A percentile compares a stretch with the other conserved stretches of the same genome.
Evolutionary conservation across 2,329 filamentous ascomycete species (phyloP).

Genomic region (Calonectria pseudoreteaudii): DNA sequence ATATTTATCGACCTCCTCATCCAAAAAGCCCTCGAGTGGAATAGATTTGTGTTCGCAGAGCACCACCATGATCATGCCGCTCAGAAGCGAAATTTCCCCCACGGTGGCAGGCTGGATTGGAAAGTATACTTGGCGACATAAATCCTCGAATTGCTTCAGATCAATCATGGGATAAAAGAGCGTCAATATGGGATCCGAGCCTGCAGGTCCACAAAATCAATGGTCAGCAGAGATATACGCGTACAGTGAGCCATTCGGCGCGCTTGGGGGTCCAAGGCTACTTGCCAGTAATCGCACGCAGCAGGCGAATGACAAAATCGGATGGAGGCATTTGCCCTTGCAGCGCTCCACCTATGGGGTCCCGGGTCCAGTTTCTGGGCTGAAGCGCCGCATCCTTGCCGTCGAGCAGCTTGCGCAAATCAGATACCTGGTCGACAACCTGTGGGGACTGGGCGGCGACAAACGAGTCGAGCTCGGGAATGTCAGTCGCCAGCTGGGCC

Average conservation of each 20-base stretch:
- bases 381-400: neutral
- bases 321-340: neutral
- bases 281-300: neutral
- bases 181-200: neutral
- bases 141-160: neutral
- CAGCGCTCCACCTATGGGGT: neutral
- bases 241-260: too few relatives aligned
- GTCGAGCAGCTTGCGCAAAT: slow-evolving; percentile 1
- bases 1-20: neutral
- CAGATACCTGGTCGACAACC: slow-evolving; percentile 3
- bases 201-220: neutral
- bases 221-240: neutral
- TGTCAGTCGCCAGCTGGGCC: neutral
- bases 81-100: neutral
- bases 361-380: neutral
- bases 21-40: neutral
- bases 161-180: neutral
- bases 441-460: neutral
- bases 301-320: neutral
- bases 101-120: neutral
- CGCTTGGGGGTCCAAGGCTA: neutral
- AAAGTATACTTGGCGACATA: neutral
- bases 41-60: neutral
- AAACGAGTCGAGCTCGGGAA: neutral
- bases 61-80: neutral